phyloP scores from a whole-genome alignment of 768 basidiomycete genomes.

The Cubamyces lactineus region DNA sequence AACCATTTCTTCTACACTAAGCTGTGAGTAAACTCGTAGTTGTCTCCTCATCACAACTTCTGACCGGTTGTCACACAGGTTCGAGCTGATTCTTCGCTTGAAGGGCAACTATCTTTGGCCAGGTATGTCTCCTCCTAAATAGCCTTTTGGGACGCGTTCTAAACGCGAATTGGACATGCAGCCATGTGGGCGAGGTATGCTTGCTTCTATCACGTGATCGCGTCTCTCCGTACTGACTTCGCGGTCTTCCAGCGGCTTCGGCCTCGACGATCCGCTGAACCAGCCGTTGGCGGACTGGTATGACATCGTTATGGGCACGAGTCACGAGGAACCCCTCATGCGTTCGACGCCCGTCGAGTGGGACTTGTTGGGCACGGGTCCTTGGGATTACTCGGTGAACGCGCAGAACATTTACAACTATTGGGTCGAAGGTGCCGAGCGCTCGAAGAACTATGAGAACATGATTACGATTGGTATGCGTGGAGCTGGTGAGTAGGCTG shows the following conservation, averaged over 20 bases:
- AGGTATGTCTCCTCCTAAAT: background rate
- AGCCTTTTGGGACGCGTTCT: background rate
- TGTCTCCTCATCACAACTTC: background rate
- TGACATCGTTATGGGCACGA: conserved; percentile 74
- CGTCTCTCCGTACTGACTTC: background rate
- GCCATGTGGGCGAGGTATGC: conserved; percentile 43
- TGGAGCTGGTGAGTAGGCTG: conserved; percentile 39
- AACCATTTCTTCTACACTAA: conserved; percentile 63
- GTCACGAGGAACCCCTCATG: conserved; percentile 78
- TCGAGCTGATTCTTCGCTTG: conserved; percentile 65
- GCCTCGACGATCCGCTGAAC: conserved; percentile 61
- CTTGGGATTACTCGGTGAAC: conserved; percentile 67
- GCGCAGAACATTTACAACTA: conserved; percentile 57
- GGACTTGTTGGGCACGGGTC: conserved; percentile 54
- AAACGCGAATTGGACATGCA: background rate
- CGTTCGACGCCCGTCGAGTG: conserved; percentile 71
- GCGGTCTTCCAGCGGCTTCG: conserved; percentile 44
- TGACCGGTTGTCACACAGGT: conserved; percentile 40
- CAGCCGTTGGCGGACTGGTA: conserved; percentile 64
- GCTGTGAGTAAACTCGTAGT: conserved; percentile 40
- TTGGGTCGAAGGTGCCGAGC: conserved; percentile 62
- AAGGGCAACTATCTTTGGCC: conserved; percentile 78
- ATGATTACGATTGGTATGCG: conserved; percentile 73
- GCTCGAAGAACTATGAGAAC: conserved; percentile 62
- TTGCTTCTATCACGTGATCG: background rate